Conservation (phyloP, 768 basidiomycete species). For the Collybiopsis luxurians region DNA sequence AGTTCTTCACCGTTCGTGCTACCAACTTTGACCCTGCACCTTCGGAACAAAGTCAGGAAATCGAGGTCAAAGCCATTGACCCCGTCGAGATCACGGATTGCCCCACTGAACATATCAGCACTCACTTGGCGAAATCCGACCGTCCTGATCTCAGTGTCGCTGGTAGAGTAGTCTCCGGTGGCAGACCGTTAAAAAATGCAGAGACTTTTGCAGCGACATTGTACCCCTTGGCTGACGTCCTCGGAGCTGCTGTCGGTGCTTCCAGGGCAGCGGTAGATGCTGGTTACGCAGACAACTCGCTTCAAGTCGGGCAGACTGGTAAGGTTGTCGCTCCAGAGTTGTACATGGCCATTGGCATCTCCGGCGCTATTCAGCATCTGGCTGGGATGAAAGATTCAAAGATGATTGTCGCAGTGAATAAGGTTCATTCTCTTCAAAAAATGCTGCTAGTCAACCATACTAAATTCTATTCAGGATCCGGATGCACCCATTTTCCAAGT, state of each 20-base stretch:
- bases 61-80: constrained; percentile 59
- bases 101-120: constrained; percentile 63
- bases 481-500: constrained; percentile 99
- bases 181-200: constrained; percentile 90
- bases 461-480: constrained; percentile 59
- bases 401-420: constrained; percentile 97
- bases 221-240: constrained; percentile 87
- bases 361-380: constrained; percentile 97
- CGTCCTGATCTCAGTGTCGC: constrained; percentile 91
- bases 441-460: not conserved
- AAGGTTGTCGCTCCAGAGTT: constrained; percentile 97
- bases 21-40: constrained; percentile 81
- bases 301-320: constrained; percentile 99
- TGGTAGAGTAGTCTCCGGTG: constrained; percentile 88
- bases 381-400: constrained; percentile 99
- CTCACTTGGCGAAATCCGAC: constrained; percentile 83
- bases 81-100: constrained; percentile 60
- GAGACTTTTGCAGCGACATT: constrained; percentile 87
- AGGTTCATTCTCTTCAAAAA: constrained; percentile 45
- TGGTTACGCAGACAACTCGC: constrained; percentile 95
- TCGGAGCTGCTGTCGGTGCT: constrained; percentile 97
- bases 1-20: constrained; percentile 92
- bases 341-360: constrained; percentile 96
- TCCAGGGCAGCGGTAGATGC: constrained; percentile 97
- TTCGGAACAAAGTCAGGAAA: constrained; percentile 48